Conservation (phyloP, 116 monocot species). For the Dioscorea cayenensis region DNA sequence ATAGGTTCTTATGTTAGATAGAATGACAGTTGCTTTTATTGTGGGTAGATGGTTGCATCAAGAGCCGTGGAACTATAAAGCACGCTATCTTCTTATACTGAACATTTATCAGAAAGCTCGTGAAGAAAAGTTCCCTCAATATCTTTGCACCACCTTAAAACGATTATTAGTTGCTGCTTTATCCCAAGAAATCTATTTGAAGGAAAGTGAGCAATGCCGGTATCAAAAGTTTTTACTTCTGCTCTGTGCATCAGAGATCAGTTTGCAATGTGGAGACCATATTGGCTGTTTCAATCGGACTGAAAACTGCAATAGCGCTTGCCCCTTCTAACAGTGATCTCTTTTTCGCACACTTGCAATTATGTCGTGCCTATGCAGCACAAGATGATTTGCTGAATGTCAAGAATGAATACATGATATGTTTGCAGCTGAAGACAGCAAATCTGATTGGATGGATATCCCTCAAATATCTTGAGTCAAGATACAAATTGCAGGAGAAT, state of each 20-base stretch:
- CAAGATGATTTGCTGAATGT: conserved; percentile 41
- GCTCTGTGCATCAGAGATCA: conserved; percentile 75
- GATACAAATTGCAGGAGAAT: conserved; percentile 34
- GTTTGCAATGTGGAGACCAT: conserved; percentile 60
- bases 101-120: conserved; percentile 65
- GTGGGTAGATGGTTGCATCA: conserved; percentile 72
- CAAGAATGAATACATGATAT: conserved; percentile 51
- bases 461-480: conserved; percentile 72
- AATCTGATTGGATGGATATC: conserved; percentile 69
- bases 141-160: conserved; percentile 41
- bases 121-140: conserved; percentile 69
- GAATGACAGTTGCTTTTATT: not conserved
- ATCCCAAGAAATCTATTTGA: conserved; percentile 21
- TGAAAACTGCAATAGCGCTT: conserved; percentile 40
- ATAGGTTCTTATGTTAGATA: not conserved
- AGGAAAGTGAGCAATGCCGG: conserved; percentile 12
- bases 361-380: conserved; percentile 72
- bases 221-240: conserved; percentile 60
- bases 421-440: conserved; percentile 50
- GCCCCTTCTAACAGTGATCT: conserved; percentile 12
- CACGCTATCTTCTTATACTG: conserved; percentile 59
- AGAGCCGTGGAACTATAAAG: conserved; percentile 85
- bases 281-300: conserved; percentile 31
- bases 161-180: conserved; percentile 42
- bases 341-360: conserved; percentile 80